A percentile compares a stretch with the other conserved stretches of the same genome.
Conservation (phyloP, 306 rosid species). For the Dalbergia cochinchinensis region DNA sequence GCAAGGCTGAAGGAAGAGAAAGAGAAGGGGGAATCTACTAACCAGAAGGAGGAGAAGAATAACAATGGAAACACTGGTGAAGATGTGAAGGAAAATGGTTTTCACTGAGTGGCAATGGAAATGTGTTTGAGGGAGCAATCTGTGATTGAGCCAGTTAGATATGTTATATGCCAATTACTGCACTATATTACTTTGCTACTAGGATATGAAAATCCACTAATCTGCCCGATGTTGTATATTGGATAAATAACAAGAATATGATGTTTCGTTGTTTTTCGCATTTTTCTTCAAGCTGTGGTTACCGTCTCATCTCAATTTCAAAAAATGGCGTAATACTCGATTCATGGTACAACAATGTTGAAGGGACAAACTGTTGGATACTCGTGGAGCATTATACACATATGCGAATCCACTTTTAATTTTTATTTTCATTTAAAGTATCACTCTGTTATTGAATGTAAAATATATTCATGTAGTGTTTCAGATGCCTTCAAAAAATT, state of each 20-base stretch:
- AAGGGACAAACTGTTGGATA: background rate
- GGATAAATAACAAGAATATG: background rate
- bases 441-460: too few relatives aligned
- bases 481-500: too few relatives aligned
- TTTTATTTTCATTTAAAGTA: too few relatives aligned
- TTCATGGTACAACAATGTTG: background rate
- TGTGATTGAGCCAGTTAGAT: background rate
- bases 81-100: constrained; percentile 46
- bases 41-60: background rate
- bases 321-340: background rate
- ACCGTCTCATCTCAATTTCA: background rate
- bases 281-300: background rate
- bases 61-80: background rate
- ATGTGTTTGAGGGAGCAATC: background rate
- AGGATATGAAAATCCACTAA: constrained; percentile 16
- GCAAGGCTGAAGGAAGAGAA: constrained; percentile 47
- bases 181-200: background rate
- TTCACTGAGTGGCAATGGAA: constrained; percentile 22
- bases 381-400: too few relatives aligned
- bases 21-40: constrained; percentile 23
- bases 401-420: too few relatives aligned
- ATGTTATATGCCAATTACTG: background rate
- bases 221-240: background rate
- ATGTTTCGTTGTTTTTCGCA: background rate
- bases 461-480: too few relatives aligned